A percentile compares a stretch with the other conserved stretches of the same genome.
These are phyloP conservation scores for Cryphonectria parasitica DNA, from an alignment of 2,329 filamentous ascomycete species.

Conservation along the genomic window DNA sequence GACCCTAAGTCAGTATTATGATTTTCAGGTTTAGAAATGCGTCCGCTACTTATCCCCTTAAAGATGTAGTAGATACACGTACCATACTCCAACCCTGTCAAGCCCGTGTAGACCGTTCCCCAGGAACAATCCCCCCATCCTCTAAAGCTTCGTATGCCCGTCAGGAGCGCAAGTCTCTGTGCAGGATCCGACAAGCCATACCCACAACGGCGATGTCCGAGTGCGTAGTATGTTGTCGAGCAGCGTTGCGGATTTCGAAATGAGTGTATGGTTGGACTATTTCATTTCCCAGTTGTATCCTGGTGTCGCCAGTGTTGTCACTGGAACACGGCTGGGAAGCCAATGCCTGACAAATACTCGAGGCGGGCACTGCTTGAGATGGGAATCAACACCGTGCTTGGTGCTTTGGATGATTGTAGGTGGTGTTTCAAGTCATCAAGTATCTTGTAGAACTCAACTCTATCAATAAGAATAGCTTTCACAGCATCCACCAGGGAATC, in stretches of 20 bases:
- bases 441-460: neutral
- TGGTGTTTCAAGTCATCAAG: neutral
- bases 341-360: neutral
- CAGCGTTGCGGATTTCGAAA: neutral
- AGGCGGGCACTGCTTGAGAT: conserved; percentile 3
- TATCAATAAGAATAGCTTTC: conserved; percentile 2
- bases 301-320: neutral
- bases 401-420: neutral
- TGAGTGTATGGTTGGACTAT: neutral
- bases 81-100: conserved; percentile 43
- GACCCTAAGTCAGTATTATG: conserved; percentile 60
- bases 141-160: conserved; percentile 82
- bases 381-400: neutral
- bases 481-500: neutral
- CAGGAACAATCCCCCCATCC: conserved; percentile 67
- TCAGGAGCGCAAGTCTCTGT: conserved; percentile 72
- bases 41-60: too few species aligned
- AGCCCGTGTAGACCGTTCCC: conserved; percentile 51
- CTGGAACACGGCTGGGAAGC: neutral
- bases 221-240: conserved; percentile 35
- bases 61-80: conserved; percentile 48
- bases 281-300: neutral
- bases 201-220: conserved; percentile 85
- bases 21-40: neutral
- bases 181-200: conserved; percentile 80